Conservation (phyloP, 441 rosid genomes). For the Dalechampia spathulata region DNA sequence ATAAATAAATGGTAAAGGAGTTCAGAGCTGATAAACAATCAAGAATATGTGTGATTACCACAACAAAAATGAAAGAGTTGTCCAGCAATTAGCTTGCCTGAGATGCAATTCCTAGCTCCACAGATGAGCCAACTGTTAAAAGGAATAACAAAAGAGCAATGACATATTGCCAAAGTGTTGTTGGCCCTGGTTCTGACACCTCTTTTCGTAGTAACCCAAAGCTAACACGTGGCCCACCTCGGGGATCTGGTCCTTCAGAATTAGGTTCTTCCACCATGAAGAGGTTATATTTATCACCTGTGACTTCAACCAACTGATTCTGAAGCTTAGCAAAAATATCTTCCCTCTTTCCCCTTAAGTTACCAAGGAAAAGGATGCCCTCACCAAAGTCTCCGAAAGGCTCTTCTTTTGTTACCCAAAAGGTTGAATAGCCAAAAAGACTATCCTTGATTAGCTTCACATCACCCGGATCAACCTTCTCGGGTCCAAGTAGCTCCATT, state of each 20-base stretch:
- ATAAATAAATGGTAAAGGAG: not conserved
- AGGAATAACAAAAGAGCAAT: slow-evolving; percentile 78
- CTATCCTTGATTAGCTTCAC: slow-evolving; percentile 75
- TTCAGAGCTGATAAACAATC: not conserved
- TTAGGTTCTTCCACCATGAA: slow-evolving; percentile 98
- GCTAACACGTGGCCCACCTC: slow-evolving; percentile 98
- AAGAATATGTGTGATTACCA: slow-evolving; percentile 5
- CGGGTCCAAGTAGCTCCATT: slow-evolving; percentile 97
- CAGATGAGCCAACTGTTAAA: slow-evolving; percentile 82
- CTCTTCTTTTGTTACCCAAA: slow-evolving; percentile 98
- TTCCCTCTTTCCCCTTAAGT: slow-evolving; percentile 77
- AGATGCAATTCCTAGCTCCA: slow-evolving; percentile 93
- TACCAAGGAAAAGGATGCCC: slow-evolving; percentile 87
- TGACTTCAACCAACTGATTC: slow-evolving; percentile 50
- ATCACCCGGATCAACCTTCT: slow-evolving; percentile 87
- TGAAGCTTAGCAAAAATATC: slow-evolving; percentile 81
- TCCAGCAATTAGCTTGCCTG: slow-evolving; percentile 42
- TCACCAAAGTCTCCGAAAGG: slow-evolving; percentile 94
- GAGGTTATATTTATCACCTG: slow-evolving; percentile 71
- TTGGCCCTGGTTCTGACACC: slow-evolving; percentile 94
- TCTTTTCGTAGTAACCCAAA: slow-evolving; percentile 89
- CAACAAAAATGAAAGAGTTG: not conserved
- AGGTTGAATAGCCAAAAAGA: slow-evolving; percentile 95
- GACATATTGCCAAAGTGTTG: slow-evolving; percentile 98
- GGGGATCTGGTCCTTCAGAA: slow-evolving; percentile 87